Base-by-base conservation (phyloP, 495 filamentous ascomycete genomes). In the Penicillium coprophilum region DNA sequence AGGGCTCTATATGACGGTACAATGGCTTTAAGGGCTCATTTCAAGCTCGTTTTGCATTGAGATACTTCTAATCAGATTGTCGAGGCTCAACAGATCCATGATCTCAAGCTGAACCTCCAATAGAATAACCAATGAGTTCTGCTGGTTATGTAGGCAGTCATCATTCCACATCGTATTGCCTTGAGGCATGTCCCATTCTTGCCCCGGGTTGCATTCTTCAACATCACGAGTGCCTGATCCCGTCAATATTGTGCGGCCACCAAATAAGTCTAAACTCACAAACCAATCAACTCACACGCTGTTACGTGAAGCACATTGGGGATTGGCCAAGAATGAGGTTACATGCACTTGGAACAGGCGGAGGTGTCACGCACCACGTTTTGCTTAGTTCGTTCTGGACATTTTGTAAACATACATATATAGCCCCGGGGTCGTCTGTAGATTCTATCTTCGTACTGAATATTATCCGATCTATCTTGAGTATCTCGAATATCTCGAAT, bases 281-380 rank as follows among this genome's bases (percentile, higher is more conserved):
- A 34, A 4, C 34, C 15, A 38, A 38, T 38, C n/a, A 38, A 0
- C 34, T 17, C n/a, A 38, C 34, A 38, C 2, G 7, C 34, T 36
- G 17, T 38, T 38, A 65, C 62, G 21, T 15, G 9, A 32, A 39
- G 30, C 34, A 38, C n/a, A 38, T 17, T 17, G 17, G 34, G 32
- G 34, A 38, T 17, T 38, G 34, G 34, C 34, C 15, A 17, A 38
- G 6, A 17, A 38, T 38, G 34, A 36, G 32, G 34, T 38, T 38
- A 38, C 34, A 38, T 38, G 34, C 34, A 65, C 55, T 52, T 49
- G 58, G 57, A 40, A 56, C 64, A 62, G 58, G 57, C 48, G 54
- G 48, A 55, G 39, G n/a, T 55, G 62, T 67, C 65, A 67, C 57
- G 59, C 54, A 50, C 43, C 45, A 50, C 27, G 9, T 36, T 36